Evolutionary conservation across 441 rosid species (phyloP).

Genomic region (Croton setiger): DNA sequence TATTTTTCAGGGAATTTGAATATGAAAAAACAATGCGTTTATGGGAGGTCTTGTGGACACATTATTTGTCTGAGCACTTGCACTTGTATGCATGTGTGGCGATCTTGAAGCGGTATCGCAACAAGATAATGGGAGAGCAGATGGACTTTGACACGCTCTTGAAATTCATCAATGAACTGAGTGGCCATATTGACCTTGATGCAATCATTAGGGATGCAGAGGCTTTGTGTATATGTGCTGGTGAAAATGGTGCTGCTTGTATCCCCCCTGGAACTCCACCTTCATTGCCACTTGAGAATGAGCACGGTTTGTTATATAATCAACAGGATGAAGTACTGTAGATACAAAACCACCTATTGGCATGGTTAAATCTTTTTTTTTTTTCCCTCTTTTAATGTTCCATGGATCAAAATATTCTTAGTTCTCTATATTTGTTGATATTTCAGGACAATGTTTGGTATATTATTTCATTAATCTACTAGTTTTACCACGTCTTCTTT

Average conservation of each 20-base stretch:
- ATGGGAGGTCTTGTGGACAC: slow-evolving; percentile 98
- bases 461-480: slow-evolving; percentile 1
- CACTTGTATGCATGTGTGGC: slow-evolving; percentile 89
- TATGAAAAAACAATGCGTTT: slow-evolving; percentile 73
- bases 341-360: slow-evolving; percentile 21
- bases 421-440: slow-evolving; percentile 20
- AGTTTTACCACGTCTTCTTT: not conserved
- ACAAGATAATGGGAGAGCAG: slow-evolving; percentile 81
- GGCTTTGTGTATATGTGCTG: slow-evolving; percentile 91
- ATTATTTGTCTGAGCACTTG: slow-evolving; percentile 78
- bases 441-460: not conserved
- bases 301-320: slow-evolving; percentile 39
- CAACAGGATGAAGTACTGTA: slow-evolving; percentile 74
- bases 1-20: slow-evolving; percentile 76
- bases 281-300: slow-evolving; percentile 63
- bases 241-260: slow-evolving; percentile 84
- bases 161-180: slow-evolving; percentile 93
- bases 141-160: slow-evolving; percentile 97
- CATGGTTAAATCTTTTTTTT: not conserved
- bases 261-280: slow-evolving; percentile 98
- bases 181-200: slow-evolving; percentile 76
- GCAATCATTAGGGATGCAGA: slow-evolving; percentile 81
- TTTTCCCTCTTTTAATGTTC: not conserved
- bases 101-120: slow-evolving; percentile 80
- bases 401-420: not conserved